Evolutionary conservation across 176 grass and related monocot genomes (phyloP).

Genomic region (Phoenix roebelenii): DNA sequence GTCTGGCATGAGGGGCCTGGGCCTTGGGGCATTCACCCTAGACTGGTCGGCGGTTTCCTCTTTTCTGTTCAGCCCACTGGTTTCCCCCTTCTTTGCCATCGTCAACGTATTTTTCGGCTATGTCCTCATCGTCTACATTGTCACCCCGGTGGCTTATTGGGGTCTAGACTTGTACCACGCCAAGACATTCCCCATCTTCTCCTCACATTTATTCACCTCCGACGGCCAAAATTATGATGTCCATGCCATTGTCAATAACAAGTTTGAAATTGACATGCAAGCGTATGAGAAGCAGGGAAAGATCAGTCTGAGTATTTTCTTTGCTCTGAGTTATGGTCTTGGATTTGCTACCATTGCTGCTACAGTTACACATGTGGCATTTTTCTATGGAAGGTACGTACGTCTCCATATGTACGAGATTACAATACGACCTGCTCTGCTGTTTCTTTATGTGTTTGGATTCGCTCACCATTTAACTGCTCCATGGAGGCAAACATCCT

Average conservation of each 20-base stretch:
- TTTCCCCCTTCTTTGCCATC: conserved; percentile 73
- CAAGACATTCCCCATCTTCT: conserved; percentile 73
- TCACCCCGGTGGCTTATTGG: conserved; percentile 51
- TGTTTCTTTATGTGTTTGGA: too few species aligned
- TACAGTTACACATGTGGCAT: conserved; percentile 60
- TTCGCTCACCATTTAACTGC: too few species aligned
- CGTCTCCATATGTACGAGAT: not conserved
- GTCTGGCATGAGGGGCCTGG: conserved; percentile 58
- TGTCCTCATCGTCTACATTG: conserved; percentile 33
- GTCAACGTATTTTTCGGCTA: conserved; percentile 62
- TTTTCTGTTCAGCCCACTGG: conserved; percentile 58
- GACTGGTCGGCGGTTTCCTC: conserved; percentile 69
- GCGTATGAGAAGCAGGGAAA: conserved; percentile 31
- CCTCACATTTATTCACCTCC: conserved; percentile 51
- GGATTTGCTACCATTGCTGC: conserved; percentile 60
- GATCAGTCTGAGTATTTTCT: conserved; percentile 68
- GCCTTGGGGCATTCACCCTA: conserved; percentile 56
- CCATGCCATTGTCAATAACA: conserved; percentile 31
- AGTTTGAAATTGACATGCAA: conserved; percentile 34
- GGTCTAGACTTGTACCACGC: conserved; percentile 44
- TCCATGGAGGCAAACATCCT: too few species aligned
- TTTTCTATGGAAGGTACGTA: conserved; percentile 55
- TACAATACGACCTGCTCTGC: too few species aligned
- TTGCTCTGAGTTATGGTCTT: conserved; percentile 50
- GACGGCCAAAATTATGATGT: conserved; percentile 45